Percentiles rank a stretch among this genome's conserved stretches.
Conservation (phyloP, 2,329 filamentous ascomycete species). For the Peltaster fructicola region DNA sequence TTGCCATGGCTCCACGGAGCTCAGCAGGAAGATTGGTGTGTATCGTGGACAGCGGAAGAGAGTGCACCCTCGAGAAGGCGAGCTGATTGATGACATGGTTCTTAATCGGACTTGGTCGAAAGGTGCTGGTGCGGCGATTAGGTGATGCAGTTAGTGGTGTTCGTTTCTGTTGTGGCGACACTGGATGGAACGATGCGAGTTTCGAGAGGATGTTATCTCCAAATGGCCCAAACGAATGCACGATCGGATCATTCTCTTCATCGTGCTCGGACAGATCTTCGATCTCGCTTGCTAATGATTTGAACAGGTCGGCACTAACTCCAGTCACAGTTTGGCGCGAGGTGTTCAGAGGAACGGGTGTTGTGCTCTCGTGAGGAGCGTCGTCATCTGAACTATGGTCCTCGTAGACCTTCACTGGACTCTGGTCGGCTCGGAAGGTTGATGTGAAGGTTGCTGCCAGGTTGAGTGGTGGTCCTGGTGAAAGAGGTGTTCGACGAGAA, state of each 20-base stretch:
- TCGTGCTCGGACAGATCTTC: slow-evolving; percentile 63
- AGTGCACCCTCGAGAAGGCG: slow-evolving; percentile 82
- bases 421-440: slow-evolving; percentile 26
- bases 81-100: slow-evolving; percentile 94
- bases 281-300: slow-evolving; percentile 12
- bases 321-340: slow-evolving; percentile 3
- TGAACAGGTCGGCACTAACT: slow-evolving; percentile 5
- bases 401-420: slow-evolving; percentile 54
- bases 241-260: slow-evolving; percentile 85
- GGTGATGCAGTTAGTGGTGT: slow-evolving; percentile 15
- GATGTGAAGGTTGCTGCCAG: slow-evolving; percentile 24
- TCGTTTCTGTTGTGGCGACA: slow-evolving; percentile 39
- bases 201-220: slow-evolving; percentile 71
- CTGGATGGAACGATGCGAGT: slow-evolving; percentile 58
- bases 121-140: slow-evolving; percentile 12
- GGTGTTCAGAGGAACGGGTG: slow-evolving; percentile 6
- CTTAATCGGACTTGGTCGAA: slow-evolving; percentile 32
- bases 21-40: slow-evolving; percentile 65
- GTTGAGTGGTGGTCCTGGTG: slow-evolving; percentile 53
- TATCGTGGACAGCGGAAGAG: slow-evolving; percentile 77
- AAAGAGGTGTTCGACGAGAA: slow-evolving; percentile 37
- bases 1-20: slow-evolving; percentile 19
- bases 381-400: slow-evolving; percentile 44
- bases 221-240: slow-evolving; percentile 83
- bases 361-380: slow-evolving; percentile 11